These are phyloP conservation scores for Suillus placidus DNA, from an alignment of 768 basidiomycete genomes.

Conservation along the genomic window DNA sequence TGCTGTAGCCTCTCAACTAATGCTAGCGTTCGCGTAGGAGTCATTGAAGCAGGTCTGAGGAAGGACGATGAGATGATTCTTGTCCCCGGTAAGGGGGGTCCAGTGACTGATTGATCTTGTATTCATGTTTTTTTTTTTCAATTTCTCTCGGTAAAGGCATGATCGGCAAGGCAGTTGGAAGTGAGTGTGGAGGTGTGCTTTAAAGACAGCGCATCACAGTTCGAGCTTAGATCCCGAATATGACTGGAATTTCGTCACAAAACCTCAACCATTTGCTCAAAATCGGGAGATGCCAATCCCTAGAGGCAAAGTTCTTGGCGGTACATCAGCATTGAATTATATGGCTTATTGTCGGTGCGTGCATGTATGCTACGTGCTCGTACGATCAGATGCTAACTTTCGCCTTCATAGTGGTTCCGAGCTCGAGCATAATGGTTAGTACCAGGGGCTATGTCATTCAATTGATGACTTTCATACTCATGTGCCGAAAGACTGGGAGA, in stretches of 20 bases:
- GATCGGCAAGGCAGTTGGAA: conserved; percentile 13
- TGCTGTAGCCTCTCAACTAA: conserved; percentile 16
- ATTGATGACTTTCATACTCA: background rate
- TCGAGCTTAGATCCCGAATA: conserved; percentile 19
- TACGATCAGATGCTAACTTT: background rate
- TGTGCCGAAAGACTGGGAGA: conserved; percentile 15
- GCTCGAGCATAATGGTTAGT: conserved; percentile 20
- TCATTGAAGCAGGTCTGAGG: conserved; percentile 22
- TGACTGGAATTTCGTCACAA: conserved; percentile 20
- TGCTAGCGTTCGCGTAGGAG: conserved; percentile 8
- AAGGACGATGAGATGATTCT: conserved; percentile 19
- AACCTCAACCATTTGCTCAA: conserved; percentile 13
- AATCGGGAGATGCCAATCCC: conserved; percentile 15
- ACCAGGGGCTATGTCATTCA: background rate
- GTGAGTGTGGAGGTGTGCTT: conserved; percentile 10
- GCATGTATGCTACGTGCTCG: background rate
- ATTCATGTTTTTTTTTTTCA: background rate
- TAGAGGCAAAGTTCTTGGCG: conserved; percentile 19
- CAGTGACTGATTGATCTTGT: background rate
- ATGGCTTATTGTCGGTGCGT: conserved; percentile 13
- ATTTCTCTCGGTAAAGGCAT: conserved; percentile 7
- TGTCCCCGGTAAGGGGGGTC: conserved; percentile 11
- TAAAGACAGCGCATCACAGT: background rate
- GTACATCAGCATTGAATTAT: conserved; percentile 17
- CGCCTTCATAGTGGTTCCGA: conserved; percentile 13